These are phyloP conservation scores for Pezicula carpinea DNA, from an alignment of 2,329 filamentous ascomycete genomes.

Conservation along the genomic window DNA sequence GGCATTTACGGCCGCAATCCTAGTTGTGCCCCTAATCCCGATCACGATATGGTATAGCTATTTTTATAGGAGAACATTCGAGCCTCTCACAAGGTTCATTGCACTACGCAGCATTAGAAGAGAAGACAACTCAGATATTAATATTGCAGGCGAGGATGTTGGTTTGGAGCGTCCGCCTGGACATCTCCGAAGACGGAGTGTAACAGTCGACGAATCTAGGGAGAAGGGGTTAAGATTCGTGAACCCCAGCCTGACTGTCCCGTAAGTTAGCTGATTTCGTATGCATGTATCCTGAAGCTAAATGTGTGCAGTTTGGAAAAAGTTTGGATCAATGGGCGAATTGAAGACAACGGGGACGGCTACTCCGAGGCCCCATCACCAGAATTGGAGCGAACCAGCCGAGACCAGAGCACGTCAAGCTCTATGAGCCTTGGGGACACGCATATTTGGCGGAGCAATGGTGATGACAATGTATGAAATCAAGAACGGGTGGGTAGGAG, in stretches of 20 bases:
- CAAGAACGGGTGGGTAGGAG: not conserved
- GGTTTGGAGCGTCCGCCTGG: conserved; percentile 20
- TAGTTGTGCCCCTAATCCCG: conserved; percentile 72
- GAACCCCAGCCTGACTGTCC: conserved; percentile 68
- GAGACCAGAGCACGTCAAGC: conserved; percentile 36
- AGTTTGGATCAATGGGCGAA: conserved; percentile 52
- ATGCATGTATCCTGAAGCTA: conserved; percentile 6
- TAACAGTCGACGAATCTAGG: conserved; percentile 67
- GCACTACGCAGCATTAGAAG: conserved; percentile 79
- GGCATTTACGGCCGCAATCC: conserved; percentile 67
- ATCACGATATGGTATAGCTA: conserved; percentile 87
- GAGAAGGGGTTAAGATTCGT: conserved; percentile 68
- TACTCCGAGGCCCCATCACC: conserved; percentile 4
- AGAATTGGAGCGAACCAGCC: not conserved
- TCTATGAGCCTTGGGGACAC: conserved; percentile 45
- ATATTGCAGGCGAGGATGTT: conserved; percentile 37
- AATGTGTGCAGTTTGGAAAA: conserved; percentile 51
- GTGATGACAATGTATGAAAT: conserved; percentile 27
- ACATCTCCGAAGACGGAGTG: conserved; percentile 28
- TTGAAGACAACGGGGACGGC: conserved; percentile 12
- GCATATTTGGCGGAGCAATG: conserved; percentile 42
- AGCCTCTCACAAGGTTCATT: conserved; percentile 88
- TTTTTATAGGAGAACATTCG: conserved; percentile 75
- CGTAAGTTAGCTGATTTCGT: conserved; percentile 43
- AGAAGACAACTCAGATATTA: conserved; percentile 45